Evolutionary conservation across 2,329 filamentous ascomycete species (phyloP), one percentile per base, ranked within the genome.

Genomic region (Talaromyces sp.): DNA sequence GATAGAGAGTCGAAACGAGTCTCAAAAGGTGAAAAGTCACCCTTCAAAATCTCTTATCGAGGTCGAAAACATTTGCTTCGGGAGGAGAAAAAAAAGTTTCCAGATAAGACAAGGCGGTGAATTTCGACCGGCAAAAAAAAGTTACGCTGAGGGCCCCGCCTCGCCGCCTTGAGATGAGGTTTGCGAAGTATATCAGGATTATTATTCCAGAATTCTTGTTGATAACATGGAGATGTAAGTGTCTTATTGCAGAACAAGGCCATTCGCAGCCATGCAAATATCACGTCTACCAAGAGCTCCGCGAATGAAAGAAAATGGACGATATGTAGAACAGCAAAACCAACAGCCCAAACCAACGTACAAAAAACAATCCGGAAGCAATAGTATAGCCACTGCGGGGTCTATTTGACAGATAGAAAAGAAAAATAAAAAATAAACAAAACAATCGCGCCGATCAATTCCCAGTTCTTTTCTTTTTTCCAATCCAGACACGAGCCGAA

Each of bases 91-190:
- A 44, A 56, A 56, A 33, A 56, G 36, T 56, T 56, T 56, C 30
- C 1, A 36, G 32, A 56, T 56, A 39, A 56, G 19, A 25, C 15
- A 56, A 22, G 30, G 54, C 54, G 54, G 54, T 56, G 54, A 36
- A 13, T 56, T 56, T 56, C 13, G 54, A 28, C 25, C 27, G 54
- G 54, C 54, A 56, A n/a, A 56, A 55, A 56, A 56, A 25, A 8
- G n/a, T 47, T 47, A 22, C 10, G 7, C 7, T 9, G 42, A 47
- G 53, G 22, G 13, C n/a, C 32, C 54, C 19, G 22, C 22, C 30
- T 25, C 32, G 27, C 54, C 54, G 54, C 54, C 54, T 56, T 28
- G 13, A 47, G 15, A 47, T 39, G 17, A 36, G 33, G 4, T 5
- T 36, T 36, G 6, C 11, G 10, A 33, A 33, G 9, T 36, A 15